These are phyloP conservation scores for Iberis pinnata DNA, from an alignment of 345 rosid genomes.

Conservation along the genomic window DNA sequence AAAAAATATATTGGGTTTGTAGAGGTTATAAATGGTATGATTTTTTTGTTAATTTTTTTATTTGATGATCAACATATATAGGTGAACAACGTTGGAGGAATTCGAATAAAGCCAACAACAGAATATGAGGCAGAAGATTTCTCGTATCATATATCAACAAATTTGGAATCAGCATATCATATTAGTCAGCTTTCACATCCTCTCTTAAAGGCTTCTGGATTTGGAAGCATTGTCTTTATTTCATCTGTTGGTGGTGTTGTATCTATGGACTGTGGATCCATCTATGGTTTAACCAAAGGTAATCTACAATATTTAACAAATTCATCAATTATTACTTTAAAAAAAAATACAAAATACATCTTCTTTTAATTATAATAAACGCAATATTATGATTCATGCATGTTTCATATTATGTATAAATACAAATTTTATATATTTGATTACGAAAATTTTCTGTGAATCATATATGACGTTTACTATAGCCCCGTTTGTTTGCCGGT, in stretches of 20 bases:
- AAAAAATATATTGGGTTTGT: too few species aligned
- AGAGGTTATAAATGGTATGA: too few species aligned
- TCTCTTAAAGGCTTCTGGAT: slow-evolving; percentile 12
- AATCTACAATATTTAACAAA: neutral
- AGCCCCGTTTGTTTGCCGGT: too few species aligned
- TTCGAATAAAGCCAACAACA: neutral
- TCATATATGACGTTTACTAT: too few species aligned
- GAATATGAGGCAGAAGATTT: slow-evolving; percentile 11
- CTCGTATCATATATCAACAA: slow-evolving; percentile 8
- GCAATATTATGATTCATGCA: too few species aligned
- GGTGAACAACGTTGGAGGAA: slow-evolving; percentile 12
- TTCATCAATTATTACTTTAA: too few species aligned
- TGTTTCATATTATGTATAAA: too few species aligned
- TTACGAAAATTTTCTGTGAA: too few species aligned
- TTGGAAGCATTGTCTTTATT: slow-evolving; percentile 14
- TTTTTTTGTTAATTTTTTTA: neutral
- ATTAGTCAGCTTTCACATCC: slow-evolving; percentile 23
- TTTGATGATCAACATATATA: neutral
- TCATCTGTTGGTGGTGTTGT: slow-evolving; percentile 16
- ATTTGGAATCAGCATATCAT: slow-evolving; percentile 19
- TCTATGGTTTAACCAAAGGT: slow-evolving; percentile 20
- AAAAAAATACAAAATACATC: too few species aligned
- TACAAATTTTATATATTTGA: too few species aligned
- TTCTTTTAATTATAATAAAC: neutral
- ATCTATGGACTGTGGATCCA: slow-evolving; percentile 9